Conservation (phyloP, 768 basidiomycete species). For the Tephrocybe sp. region DNA sequence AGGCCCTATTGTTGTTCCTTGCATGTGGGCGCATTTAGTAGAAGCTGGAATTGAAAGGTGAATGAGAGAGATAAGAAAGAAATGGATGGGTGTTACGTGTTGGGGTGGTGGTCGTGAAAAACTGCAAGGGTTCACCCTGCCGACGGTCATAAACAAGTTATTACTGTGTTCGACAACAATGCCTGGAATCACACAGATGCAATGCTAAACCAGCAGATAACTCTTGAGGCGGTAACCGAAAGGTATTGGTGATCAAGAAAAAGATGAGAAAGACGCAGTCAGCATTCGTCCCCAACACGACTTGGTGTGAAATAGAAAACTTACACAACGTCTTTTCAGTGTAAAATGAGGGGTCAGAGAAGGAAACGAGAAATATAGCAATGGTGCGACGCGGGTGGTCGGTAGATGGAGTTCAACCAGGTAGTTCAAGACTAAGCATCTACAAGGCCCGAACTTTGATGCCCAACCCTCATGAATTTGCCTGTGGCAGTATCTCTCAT, state of each 20-base stretch:
- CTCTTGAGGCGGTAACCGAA: slow-evolving; percentile 3
- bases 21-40: slow-evolving; percentile 42
- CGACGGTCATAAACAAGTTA: slow-evolving; percentile 8
- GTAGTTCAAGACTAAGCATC: slow-evolving; percentile 13
- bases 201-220: slow-evolving; percentile 2
- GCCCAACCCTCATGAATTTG: slow-evolving; percentile 16
- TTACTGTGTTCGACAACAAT: slow-evolving; percentile 11
- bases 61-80: slow-evolving; percentile 23
- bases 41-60: slow-evolving; percentile 17
- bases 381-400: slow-evolving; percentile 3
- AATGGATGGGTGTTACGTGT: slow-evolving; percentile 29
- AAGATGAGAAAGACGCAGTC: slow-evolving; percentile 11
- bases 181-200: slow-evolving; percentile 16
- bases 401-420: slow-evolving; percentile 7
- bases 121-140: slow-evolving; percentile 30
- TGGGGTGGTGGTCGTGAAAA: slow-evolving; percentile 31
- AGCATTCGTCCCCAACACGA: slow-evolving; percentile 14
- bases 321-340: slow-evolving; percentile 28
- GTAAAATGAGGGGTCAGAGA: slow-evolving; percentile 10
- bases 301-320: slow-evolving; percentile 21
- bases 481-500: slow-evolving; percentile 23
- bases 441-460: slow-evolving; percentile 17
- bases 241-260: slow-evolving; percentile 5
- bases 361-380: slow-evolving; percentile 9
- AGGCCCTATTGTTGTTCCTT: slow-evolving; percentile 43